Evolutionary conservation across 2,329 filamentous ascomycete genomes (phyloP).

Genomic region (Fusarium ramigenum): DNA sequence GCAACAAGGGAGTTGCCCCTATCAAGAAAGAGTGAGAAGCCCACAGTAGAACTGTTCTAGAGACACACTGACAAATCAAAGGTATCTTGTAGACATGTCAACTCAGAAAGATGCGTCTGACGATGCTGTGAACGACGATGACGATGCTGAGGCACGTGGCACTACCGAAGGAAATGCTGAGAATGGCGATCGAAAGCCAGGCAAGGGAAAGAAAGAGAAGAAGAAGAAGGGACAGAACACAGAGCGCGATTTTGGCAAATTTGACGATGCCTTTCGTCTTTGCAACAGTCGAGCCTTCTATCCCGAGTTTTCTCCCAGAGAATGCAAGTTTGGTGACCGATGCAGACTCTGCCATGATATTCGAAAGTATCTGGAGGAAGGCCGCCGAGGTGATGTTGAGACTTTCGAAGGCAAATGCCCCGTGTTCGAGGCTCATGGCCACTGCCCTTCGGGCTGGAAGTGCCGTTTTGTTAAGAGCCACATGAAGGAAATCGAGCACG

Average conservation of each 20-base stretch:
- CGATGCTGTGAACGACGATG: conserved; percentile 53
- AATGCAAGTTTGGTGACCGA: conserved; percentile 80
- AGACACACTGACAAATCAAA: conserved; percentile 34
- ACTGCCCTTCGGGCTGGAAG: conserved; percentile 89
- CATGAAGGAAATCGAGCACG: conserved; percentile 79
- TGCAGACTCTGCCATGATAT: conserved; percentile 88
- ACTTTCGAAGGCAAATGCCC: conserved; percentile 84
- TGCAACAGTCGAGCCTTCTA: conserved; percentile 77
- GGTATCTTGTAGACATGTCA: conserved; percentile 54
- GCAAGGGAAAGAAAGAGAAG: conserved; percentile 51
- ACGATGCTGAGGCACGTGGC: conserved; percentile 58
- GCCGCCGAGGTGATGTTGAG: conserved; percentile 81
- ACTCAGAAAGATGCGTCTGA: conserved; percentile 37
- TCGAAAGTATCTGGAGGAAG: conserved; percentile 82
- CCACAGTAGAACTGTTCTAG: background rate
- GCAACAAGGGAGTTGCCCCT: conserved; percentile 69
- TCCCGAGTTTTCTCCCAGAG: conserved; percentile 82
- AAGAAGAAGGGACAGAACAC: conserved; percentile 78
- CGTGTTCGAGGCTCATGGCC: conserved; percentile 78
- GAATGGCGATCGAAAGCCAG: conserved; percentile 65
- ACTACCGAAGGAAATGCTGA: conserved; percentile 52
- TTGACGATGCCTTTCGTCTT: conserved; percentile 78
- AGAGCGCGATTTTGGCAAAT: conserved; percentile 81
- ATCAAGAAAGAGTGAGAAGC: conserved; percentile 75
- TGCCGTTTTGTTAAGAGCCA: conserved; percentile 92